Evolutionary conservation across 371 early-diverging fungal genomes (phyloP), one percentile per base, ranked within the genome.

Genomic region (Vittaforma corneae): DNA sequence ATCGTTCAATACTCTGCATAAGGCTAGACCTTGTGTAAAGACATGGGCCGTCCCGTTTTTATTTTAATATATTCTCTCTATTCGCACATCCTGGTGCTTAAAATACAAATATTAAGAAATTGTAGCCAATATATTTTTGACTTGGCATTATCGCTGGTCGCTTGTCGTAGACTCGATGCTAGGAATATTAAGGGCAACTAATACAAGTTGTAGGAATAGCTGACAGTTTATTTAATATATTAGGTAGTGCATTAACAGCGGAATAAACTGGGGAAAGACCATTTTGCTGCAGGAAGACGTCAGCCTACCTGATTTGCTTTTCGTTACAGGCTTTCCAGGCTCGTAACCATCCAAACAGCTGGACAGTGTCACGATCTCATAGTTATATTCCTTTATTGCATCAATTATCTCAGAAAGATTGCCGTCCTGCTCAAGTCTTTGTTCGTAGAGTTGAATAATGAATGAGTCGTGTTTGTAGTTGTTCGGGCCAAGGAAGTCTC

Each of bases 381-480:
- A 79, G 26, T 72, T 72, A 9, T 74, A 56, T 20, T 67, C 46
- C 37, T 48, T 42, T 9, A 69, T 74, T 46, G 62, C 58, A 9
- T 65, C 34, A 20, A 79, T 65, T n/a, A 79, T 68, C 3, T 71
- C 59, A 26, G 72, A 60, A 24, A 77, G 44, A 16, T 64, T 48
- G 30, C 66, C 48, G 24, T 75, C 74, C n/a, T 72, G 67, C 38
- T 42, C 44, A 54, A 77, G 69, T 51, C 40, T 65, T 29, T 61
- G 58, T 30, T 77, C 79, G 56, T 79, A 74, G 47, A 75, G 53
- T 20, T 68, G 47, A 34, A 79, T 48, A 38, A 79, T 79, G 57
- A 70, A 77, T 1, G 77, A 75, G 35, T 74, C 70, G 22, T 63
- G 57, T 34, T 75, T 58, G 18, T 68, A 70, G 48, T 63, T 62